Evolutionary conservation across 1,284 basidiomycete genomes (phyloP).

Genomic region (Cryptococcus floricola): DNA sequence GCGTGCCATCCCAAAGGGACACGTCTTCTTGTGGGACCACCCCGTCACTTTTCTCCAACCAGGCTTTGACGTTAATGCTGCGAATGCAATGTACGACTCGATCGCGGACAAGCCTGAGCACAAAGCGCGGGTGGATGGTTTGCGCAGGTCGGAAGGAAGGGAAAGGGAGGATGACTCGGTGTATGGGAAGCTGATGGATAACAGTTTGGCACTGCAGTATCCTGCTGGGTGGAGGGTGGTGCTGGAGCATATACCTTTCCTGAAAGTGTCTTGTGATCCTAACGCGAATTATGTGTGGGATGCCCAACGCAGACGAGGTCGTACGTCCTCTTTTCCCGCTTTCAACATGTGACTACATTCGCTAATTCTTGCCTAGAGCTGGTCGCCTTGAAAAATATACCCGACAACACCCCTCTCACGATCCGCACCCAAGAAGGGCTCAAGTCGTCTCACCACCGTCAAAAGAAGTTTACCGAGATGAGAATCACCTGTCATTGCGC

Average conservation of each 20-base stretch:
- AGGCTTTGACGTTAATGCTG: too few species aligned
- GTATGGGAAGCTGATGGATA: too few species aligned
- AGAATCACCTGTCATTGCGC: not conserved
- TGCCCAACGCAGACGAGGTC: not conserved
- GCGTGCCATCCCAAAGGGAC: too few species aligned
- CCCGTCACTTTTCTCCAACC: too few species aligned
- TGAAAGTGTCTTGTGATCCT: not conserved
- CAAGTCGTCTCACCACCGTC: not conserved
- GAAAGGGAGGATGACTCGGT: too few species aligned
- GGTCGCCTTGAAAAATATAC: not conserved
- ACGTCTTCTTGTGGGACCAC: too few species aligned
- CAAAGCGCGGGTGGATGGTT: too few species aligned
- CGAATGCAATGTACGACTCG: too few species aligned
- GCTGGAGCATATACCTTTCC: not conserved
- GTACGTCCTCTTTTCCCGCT: not conserved
- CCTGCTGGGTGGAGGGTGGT: not conserved
- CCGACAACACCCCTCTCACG: not conserved
- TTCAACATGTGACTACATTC: too few species aligned
- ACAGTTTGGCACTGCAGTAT: too few species aligned
- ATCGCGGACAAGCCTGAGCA: too few species aligned
- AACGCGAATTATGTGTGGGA: not conserved
- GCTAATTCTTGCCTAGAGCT: not conserved
- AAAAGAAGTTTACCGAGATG: not conserved
- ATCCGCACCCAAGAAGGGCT: not conserved
- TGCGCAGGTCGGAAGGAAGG: too few species aligned